Conservation (phyloP, 495 filamentous ascomycete genomes). For the Trichoderma orchidacearum region DNA sequence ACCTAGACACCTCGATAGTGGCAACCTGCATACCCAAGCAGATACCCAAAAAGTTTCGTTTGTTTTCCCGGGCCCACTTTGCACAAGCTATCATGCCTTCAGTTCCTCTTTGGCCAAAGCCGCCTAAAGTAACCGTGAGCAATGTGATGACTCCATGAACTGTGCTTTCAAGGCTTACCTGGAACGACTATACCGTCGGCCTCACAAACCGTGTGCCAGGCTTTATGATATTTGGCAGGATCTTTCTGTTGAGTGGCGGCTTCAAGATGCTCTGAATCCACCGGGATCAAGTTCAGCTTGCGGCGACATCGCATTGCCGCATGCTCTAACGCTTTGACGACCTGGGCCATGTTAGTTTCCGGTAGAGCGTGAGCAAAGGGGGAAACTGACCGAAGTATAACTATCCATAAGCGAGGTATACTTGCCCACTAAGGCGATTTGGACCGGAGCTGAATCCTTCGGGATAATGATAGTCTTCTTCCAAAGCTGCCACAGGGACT, state of each 20-base stretch:
- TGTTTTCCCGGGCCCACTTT: constrained; percentile 70
- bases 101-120: constrained; percentile 71
- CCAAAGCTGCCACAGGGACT: constrained; percentile 62
- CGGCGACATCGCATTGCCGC: constrained; percentile 72
- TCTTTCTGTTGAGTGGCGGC: constrained; percentile 35
- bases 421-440: constrained; percentile 85
- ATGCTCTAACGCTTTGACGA: constrained; percentile 80
- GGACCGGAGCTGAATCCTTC: constrained; percentile 56
- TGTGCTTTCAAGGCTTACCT: background rate
- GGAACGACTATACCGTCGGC: constrained; percentile 6
- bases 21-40: constrained; percentile 94
- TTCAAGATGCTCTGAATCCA: constrained; percentile 78
- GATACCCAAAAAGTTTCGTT: constrained; percentile 75
- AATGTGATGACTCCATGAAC: background rate
- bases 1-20: constrained; percentile 77
- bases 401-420: constrained; percentile 67
- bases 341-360: no score
- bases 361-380: no score
- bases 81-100: constrained; percentile 80
- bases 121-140: constrained; percentile 16
- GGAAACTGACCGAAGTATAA: constrained; percentile 61
- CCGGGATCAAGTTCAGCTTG: constrained; percentile 70
- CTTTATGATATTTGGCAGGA: constrained; percentile 70
- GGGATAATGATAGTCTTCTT: constrained; percentile 44
- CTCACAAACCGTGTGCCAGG: constrained; percentile 59